Conservation (phyloP, 225 moss, liverwort and hornwort species). For the Polytrichum formosum region DNA sequence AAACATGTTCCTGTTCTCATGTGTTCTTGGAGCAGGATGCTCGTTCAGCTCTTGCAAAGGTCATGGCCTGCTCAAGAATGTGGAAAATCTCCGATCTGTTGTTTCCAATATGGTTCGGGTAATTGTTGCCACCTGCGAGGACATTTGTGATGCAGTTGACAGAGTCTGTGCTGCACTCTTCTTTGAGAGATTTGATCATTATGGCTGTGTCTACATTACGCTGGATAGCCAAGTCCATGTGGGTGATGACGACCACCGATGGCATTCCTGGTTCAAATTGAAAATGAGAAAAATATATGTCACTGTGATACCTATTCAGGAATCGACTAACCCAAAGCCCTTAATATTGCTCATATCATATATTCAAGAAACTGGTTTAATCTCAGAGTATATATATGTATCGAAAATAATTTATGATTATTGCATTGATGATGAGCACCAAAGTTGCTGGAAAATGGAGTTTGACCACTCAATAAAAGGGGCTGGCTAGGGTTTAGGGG, state of each 20-base stretch:
- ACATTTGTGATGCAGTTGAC: neutral
- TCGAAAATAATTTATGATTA: too few relatives aligned
- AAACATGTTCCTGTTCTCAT: neutral
- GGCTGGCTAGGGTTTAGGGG: too few relatives aligned
- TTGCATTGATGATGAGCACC: too few relatives aligned
- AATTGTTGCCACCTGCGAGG: neutral
- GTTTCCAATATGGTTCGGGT: neutral
- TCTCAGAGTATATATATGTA: too few relatives aligned
- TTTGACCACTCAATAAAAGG: too few relatives aligned
- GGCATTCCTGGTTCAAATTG: neutral
- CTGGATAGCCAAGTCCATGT: neutral
- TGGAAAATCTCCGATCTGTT: neutral
- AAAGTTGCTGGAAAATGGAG: too few relatives aligned
- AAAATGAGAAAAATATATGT: too few relatives aligned
- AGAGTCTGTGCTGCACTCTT: neutral
- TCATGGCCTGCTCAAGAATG: conserved; percentile 1
- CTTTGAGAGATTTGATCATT: neutral
- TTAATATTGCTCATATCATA: too few relatives aligned
- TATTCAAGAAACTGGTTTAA: too few relatives aligned
- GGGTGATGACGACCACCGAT: neutral
- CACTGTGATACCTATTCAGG: too few relatives aligned
- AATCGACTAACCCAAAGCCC: too few relatives aligned
- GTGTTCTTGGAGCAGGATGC: neutral
- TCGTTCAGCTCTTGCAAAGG: neutral
- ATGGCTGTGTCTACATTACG: neutral